Evolutionary conservation across 228 moss, liverwort and hornwort species (phyloP).

Genomic region (Sphagnum fallax): DNA sequence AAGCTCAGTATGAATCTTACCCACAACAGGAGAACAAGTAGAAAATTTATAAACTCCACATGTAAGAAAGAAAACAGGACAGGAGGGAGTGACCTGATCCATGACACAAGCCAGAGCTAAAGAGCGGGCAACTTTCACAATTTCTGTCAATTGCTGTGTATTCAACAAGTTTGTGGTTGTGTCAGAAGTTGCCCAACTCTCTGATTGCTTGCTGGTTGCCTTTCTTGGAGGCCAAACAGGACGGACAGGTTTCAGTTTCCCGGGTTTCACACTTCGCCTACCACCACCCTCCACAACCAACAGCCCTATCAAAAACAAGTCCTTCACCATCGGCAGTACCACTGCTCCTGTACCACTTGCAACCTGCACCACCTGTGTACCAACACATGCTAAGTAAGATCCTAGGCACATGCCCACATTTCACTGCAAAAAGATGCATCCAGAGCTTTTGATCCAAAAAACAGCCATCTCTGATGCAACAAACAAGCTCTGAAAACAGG

Average conservation of each 20-base stretch:
- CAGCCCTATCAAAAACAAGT: slow-evolving; percentile 74
- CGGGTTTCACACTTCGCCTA: slow-evolving; percentile 28
- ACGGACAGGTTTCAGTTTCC: slow-evolving; percentile 57
- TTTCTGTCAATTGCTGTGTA: slow-evolving; percentile 67
- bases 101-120: slow-evolving; percentile 89
- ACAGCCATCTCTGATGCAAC: no score
- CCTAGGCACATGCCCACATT: no score
- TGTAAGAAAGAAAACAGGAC: background rate
- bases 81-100: slow-evolving; percentile 54
- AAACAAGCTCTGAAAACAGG: no score
- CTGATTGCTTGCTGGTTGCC: slow-evolving; percentile 11
- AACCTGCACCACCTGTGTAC: slow-evolving; percentile 69
- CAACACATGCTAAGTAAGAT: background rate
- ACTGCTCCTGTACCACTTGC: slow-evolving; percentile 44
- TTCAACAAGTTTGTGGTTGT: slow-evolving; percentile 28
- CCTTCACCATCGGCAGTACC: slow-evolving; percentile 85
- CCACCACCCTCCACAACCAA: slow-evolving; percentile 64
- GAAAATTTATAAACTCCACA: background rate
- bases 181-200: slow-evolving; percentile 1
- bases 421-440: no score
- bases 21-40: background rate
- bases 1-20: background rate
- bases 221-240: slow-evolving; percentile 88
- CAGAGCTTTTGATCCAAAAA: no score
- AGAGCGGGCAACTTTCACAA: slow-evolving; percentile 79